These are phyloP conservation scores for Epichloe festucae DNA, from an alignment of 2,329 filamentous ascomycete genomes.

Conservation along the genomic window DNA sequence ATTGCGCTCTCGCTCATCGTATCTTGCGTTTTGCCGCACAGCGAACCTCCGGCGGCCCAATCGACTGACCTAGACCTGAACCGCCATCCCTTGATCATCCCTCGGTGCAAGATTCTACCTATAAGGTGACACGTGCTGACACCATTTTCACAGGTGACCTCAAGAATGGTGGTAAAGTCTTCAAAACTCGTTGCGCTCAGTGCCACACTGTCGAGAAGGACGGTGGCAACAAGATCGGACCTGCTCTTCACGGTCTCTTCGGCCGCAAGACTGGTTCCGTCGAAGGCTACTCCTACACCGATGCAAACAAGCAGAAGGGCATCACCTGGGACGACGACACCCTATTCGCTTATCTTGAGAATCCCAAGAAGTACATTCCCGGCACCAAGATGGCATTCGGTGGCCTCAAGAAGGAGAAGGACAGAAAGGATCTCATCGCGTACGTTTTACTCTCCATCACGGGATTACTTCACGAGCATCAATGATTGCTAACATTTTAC, in stretches of 20 bases:
- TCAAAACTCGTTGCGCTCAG: constrained; percentile 98
- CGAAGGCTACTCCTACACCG: constrained; percentile 92
- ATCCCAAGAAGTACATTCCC: constrained; percentile 99
- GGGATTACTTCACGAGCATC: no score
- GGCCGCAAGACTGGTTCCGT: constrained; percentile 89
- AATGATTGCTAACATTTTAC: constrained; percentile 14
- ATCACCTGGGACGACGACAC: constrained; percentile 77
- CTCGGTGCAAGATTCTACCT: no score
- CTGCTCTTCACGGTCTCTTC: constrained; percentile 93
- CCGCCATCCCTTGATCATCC: neutral
- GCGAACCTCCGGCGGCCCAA: neutral
- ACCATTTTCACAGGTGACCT: constrained; percentile 51
- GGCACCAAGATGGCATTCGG: constrained; percentile 99
- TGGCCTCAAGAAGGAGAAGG: constrained; percentile 99
- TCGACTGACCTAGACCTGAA: no score
- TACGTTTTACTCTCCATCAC: constrained; percentile 34
- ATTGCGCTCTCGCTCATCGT: neutral
- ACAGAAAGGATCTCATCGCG: constrained; percentile 97
- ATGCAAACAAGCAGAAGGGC: constrained; percentile 98
- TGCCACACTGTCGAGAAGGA: constrained; percentile 91
- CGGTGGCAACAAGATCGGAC: constrained; percentile 96
- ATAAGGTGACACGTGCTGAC: neutral
- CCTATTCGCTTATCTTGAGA: constrained; percentile 97
- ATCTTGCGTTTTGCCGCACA: neutral
- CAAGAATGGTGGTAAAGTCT: constrained; percentile 96